phyloP scores from a whole-genome alignment of 306 rosid genomes.

The Quercus aquifolioides region DNA sequence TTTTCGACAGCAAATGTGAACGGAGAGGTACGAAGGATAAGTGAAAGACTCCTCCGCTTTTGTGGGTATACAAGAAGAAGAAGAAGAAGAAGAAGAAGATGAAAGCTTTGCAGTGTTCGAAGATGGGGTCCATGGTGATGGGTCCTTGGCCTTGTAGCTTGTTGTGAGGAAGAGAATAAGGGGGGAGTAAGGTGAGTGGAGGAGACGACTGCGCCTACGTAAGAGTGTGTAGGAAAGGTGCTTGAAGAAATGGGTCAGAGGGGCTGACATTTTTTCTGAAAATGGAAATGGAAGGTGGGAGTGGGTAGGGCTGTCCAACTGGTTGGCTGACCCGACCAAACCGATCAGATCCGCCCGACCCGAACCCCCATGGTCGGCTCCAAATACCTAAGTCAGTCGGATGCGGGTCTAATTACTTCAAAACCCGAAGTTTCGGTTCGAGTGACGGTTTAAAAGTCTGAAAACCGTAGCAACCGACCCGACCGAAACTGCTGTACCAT shows the following conservation, averaged over 20 bases:
- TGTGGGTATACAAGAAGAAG: conserved; percentile 24
- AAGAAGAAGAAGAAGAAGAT: conserved; percentile 33
- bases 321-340: no score
- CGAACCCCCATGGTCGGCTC: no score
- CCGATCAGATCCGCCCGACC: no score
- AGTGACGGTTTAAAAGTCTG: no score
- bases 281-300: no score
- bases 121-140: conserved; percentile 3
- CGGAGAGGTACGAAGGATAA: conserved; percentile 46
- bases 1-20: conserved; percentile 63
- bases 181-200: conserved; percentile 17
- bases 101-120: conserved; percentile 23
- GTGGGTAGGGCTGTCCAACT: no score
- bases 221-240: conserved; percentile 30
- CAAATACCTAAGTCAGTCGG: no score
- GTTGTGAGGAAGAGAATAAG: conserved; percentile 22
- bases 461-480: no score
- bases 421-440: no score
- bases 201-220: conserved; percentile 21
- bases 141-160: conserved; percentile 14
- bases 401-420: no score
- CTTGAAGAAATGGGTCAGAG: conserved; percentile 30
- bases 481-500: no score
- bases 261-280: conserved; percentile 19
- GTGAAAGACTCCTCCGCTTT: conserved; percentile 30